phyloP scores from a whole-genome alignment of 164 flowering plant species.

The Vitis cinerea region DNA sequence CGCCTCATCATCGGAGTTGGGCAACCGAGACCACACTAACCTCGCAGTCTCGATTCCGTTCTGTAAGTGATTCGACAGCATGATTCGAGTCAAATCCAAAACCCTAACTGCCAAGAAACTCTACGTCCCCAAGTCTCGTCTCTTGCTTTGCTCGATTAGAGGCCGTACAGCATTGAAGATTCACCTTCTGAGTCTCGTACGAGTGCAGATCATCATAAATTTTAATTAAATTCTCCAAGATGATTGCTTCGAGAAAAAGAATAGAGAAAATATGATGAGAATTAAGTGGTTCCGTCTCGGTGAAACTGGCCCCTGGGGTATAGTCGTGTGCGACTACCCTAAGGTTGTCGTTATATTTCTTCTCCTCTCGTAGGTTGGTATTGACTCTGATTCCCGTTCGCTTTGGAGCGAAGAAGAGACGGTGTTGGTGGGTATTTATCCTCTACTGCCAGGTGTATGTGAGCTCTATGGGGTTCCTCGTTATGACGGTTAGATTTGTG shows the following conservation, averaged over 20 bases:
- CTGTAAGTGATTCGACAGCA: conserved; percentile 64
- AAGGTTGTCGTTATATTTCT: neutral
- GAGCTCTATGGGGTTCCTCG: too few relatives aligned
- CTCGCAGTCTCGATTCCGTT: conserved; percentile 84
- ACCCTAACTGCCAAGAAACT: conserved; percentile 2
- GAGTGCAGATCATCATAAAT: too few relatives aligned
- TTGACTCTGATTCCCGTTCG: neutral
- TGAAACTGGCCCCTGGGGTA: too few relatives aligned
- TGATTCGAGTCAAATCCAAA: conserved; percentile 9
- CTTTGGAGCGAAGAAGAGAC: neutral
- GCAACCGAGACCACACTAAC: conserved; percentile 80
- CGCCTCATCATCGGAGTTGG: conserved; percentile 61
- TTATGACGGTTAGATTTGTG: too few relatives aligned
- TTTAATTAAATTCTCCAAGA: too few relatives aligned
- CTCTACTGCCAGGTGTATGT: neutral
- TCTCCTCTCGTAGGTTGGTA: neutral
- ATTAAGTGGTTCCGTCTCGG: too few relatives aligned
- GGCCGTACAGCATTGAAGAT: too few relatives aligned
- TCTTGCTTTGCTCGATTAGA: too few relatives aligned
- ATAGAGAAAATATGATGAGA: too few relatives aligned
- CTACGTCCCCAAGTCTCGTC: neutral
- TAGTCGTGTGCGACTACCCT: neutral
- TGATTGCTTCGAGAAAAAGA: too few relatives aligned
- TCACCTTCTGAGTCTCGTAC: too few relatives aligned
- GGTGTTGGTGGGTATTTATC: neutral